These are phyloP conservation scores for Hericium rajendrae DNA, from an alignment of 768 basidiomycete genomes.

Conservation along the genomic window DNA sequence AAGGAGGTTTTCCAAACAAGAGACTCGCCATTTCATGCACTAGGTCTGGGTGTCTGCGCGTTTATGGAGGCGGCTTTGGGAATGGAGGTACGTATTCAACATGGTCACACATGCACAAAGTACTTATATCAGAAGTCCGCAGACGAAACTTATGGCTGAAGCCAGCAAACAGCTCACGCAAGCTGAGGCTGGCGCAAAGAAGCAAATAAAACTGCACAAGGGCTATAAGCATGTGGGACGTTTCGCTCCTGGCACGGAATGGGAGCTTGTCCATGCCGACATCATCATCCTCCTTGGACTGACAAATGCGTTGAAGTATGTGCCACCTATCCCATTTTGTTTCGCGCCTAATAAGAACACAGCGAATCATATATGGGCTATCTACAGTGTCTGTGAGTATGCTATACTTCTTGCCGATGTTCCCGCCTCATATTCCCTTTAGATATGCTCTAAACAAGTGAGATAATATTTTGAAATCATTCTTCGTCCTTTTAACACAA, in stretches of 20 bases:
- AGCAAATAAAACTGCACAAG: slow-evolving; percentile 32
- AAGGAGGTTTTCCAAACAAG: slow-evolving; percentile 36
- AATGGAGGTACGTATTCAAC: slow-evolving; percentile 50
- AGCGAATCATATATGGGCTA: slow-evolving; percentile 77
- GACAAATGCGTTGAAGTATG: slow-evolving; percentile 60
- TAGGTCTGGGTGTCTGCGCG: slow-evolving; percentile 62
- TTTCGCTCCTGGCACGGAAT: slow-evolving; percentile 60
- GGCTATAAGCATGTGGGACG: slow-evolving; percentile 23
- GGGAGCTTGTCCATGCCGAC: slow-evolving; percentile 70
- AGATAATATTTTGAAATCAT: slow-evolving; percentile 7
- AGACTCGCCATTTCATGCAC: slow-evolving; percentile 60
- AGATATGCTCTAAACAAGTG: slow-evolving; percentile 49
- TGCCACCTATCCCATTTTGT: slow-evolving; percentile 1
- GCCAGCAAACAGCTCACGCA: slow-evolving; percentile 45
- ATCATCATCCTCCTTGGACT: slow-evolving; percentile 61
- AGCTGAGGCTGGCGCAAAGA: slow-evolving; percentile 55
- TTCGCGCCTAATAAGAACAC: slow-evolving; percentile 2
- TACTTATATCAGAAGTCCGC: background rate
- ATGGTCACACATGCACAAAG: background rate
- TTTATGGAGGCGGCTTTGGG: slow-evolving; percentile 74
- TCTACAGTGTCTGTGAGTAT: slow-evolving; percentile 60
- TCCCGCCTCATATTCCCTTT: background rate
- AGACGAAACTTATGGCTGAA: slow-evolving; percentile 56
- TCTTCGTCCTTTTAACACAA: background rate
- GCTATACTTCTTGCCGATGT: background rate